These are phyloP conservation scores for Vigna reflexopilosa DNA, from an alignment of 306 rosid genomes.

Conservation along the genomic window DNA sequence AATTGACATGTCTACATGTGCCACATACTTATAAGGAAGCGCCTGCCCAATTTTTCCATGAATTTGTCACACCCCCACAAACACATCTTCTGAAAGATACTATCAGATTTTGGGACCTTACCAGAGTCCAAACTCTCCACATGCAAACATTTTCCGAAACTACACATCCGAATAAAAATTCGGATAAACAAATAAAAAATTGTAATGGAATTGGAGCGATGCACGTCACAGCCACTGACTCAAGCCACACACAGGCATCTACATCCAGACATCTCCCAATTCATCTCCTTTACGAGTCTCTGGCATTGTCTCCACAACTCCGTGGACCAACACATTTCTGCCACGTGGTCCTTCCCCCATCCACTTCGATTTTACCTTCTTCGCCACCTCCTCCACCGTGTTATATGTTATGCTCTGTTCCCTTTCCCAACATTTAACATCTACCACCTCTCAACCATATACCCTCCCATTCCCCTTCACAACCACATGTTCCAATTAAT, in stretches of 20 bases:
- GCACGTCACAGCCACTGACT: constrained; percentile 51
- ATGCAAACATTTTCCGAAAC: constrained; percentile 22
- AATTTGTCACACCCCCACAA: constrained; percentile 22
- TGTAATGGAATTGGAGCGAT: constrained; percentile 38
- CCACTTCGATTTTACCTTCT: constrained; percentile 29
- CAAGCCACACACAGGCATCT: constrained; percentile 46
- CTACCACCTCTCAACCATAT: constrained; percentile 47
- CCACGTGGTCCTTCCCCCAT: constrained; percentile 40
- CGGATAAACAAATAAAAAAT: neutral
- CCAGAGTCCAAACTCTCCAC: constrained; percentile 31
- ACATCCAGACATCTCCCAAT: too few species aligned
- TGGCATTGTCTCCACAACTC: neutral
- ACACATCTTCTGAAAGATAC: constrained; percentile 36
- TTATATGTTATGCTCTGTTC: constrained; percentile 24
- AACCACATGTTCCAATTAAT: constrained; percentile 59
- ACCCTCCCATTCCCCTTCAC: constrained; percentile 26
- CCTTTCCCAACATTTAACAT: constrained; percentile 42
- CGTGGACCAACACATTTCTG: constrained; percentile 51
- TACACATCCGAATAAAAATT: too few species aligned
- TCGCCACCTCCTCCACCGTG: neutral
- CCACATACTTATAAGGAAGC: constrained; percentile 27
- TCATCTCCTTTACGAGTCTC: constrained; percentile 26
- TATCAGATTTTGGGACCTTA: constrained; percentile 38
- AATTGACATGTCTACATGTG: too few species aligned
- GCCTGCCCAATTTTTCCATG: neutral